Conservation (phyloP, 1,139 yeast genomes). For the Magnusiomyces paraingens region DNA sequence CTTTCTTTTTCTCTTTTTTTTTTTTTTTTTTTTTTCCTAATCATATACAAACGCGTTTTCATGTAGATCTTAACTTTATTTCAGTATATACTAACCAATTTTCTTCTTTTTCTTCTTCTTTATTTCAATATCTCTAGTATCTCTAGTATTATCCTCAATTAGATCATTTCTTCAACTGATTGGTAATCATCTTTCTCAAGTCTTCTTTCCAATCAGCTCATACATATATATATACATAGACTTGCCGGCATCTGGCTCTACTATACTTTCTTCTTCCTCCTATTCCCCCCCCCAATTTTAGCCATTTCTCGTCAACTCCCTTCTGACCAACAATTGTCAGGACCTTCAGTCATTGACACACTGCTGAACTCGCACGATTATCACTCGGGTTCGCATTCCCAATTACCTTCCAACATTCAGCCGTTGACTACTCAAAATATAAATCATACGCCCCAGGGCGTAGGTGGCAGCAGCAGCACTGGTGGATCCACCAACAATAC, state of each 20-base stretch:
- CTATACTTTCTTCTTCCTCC: not conserved
- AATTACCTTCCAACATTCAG: not conserved
- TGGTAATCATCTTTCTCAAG: no score
- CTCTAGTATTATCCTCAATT: no score
- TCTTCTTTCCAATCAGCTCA: no score
- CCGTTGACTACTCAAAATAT: not conserved
- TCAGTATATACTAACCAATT: no score
- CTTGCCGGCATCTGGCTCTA: no score
- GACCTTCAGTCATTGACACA: not conserved
- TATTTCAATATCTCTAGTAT: no score
- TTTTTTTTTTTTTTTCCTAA: no score
- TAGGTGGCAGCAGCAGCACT: slow-evolving; percentile 10
- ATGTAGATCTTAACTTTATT: no score
- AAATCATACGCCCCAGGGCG: slow-evolving; percentile 13
- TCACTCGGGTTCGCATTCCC: not conserved
- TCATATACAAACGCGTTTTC: no score
- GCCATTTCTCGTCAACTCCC: not conserved
- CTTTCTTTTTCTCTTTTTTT: not conserved
- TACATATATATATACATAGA: no score
- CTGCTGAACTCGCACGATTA: not conserved
- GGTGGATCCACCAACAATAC: slow-evolving; percentile 4
- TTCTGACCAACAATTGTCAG: not conserved
- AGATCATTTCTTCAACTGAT: no score
- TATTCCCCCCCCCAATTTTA: not conserved
- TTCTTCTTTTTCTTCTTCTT: no score